A percentile compares a stretch with the other conserved stretches of the same genome.
Evolutionary conservation across 441 rosid species (phyloP).

Genomic region (Populus tomentosa): DNA sequence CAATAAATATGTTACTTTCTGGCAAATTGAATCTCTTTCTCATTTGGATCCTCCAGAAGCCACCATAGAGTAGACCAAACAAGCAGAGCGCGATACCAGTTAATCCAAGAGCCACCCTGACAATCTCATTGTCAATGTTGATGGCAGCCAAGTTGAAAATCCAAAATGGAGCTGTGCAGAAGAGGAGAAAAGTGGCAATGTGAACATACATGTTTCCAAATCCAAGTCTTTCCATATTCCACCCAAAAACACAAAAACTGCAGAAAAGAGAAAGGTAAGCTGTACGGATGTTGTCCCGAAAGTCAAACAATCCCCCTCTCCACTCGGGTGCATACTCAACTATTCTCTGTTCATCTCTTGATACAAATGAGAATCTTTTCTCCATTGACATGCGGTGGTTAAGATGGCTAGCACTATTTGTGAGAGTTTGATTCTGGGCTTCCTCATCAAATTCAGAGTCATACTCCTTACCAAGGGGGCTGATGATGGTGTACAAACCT

Average conservation of each 20-base stretch:
- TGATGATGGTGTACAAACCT: slow-evolving; percentile 38
- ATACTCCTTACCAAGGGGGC: slow-evolving; percentile 52
- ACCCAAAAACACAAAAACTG: slow-evolving; percentile 48
- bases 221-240: slow-evolving; percentile 67
- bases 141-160: slow-evolving; percentile 49
- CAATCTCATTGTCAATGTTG: slow-evolving; percentile 39
- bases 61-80: slow-evolving; percentile 52
- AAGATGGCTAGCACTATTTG: neutral
- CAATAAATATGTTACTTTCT: slow-evolving; percentile 22
- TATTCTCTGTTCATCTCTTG: slow-evolving; percentile 18
- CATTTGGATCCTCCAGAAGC: slow-evolving; percentile 60
- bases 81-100: slow-evolving; percentile 42
- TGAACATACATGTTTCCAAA: slow-evolving; percentile 63
- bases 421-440: slow-evolving; percentile 29
- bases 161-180: slow-evolving; percentile 48
- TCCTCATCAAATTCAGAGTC: slow-evolving; percentile 34
- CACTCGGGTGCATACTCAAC: slow-evolving; percentile 34
- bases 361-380: slow-evolving; percentile 39
- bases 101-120: slow-evolving; percentile 30
- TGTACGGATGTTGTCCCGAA: slow-evolving; percentile 33
- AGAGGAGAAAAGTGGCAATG: slow-evolving; percentile 43
- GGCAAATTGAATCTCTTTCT: slow-evolving; percentile 49
- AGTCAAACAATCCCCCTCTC: slow-evolving; percentile 45
- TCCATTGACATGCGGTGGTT: slow-evolving; percentile 24
- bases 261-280: slow-evolving; percentile 42